Evolutionary conservation across 805 yeast genomes (phyloP), one percentile per base, ranked within the genome.

Genomic region (Cyberlindnera xishuangbannaensis): DNA sequence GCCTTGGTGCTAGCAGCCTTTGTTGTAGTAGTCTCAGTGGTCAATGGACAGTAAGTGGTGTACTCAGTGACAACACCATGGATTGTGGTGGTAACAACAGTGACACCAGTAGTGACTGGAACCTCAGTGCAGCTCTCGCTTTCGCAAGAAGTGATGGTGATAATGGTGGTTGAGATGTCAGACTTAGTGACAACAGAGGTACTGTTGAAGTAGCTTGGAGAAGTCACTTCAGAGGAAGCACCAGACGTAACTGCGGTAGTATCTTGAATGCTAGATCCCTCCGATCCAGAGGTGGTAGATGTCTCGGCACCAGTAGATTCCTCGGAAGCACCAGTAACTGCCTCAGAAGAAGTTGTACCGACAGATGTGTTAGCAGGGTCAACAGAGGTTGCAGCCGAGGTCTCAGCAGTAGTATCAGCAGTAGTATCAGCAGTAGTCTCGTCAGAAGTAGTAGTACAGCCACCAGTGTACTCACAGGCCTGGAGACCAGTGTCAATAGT

Each of bases 61-160:
- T 51, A 57, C 35, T 48, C 49, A 30, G 64, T 59, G 38, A 56
- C 53, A 27, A 48, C 52, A 43, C 58, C 60, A 45, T 50, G 41
- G 5, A 18, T n/a, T 7, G 44, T 40, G 7, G 31, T 25, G 9
- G 44, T 40, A 17, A 43, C 31, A n/a, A 36, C 36, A 14, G 43
- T 34, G 22, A 40, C 37, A 36, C 41, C 47, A 9, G 44, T 37
- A 25, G 43, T 39, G 14, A 34, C 30, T 9, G 39, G 11, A 5
- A 18, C 17, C 15, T 19, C 25, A n/a, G 31, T 12, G 19, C 45
- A 41, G 15, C 21, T 29, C 18, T 27, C 18, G 17, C 22, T 25
- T 10, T 25, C 22, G 18, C 47, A 43, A 11, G 42, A 40, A 9
- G 44, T 40, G 29, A 40, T 17, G 18, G 39, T 35, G 22, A 40